Evolutionary conservation across 2,329 filamentous ascomycete species (phyloP).

Genomic region (Pseudogymnoascus sp.): DNA sequence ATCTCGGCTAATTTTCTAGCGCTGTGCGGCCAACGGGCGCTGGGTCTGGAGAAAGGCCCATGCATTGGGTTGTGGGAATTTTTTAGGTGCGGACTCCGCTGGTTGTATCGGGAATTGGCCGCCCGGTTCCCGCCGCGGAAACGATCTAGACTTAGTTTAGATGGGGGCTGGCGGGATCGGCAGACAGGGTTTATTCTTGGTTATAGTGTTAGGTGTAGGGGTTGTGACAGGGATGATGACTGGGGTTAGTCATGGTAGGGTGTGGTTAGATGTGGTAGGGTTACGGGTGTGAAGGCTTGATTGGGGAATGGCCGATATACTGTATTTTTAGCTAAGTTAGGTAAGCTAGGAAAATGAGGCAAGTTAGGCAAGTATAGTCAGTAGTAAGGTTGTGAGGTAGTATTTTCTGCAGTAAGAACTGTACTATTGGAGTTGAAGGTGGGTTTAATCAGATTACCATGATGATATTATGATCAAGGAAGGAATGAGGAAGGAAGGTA

Average conservation of each 20-base stretch:
- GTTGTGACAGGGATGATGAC: background rate
- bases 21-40: background rate
- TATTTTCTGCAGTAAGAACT: background rate
- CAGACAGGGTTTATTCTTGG: background rate
- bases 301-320: background rate
- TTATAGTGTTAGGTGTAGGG: background rate
- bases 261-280: background rate
- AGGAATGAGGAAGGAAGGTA: background rate
- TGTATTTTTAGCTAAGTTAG: background rate
- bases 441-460: background rate
- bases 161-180: background rate
- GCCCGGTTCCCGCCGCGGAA: background rate
- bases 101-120: background rate
- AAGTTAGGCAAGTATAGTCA: background rate
- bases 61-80: background rate
- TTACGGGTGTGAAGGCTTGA: background rate
- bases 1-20: background rate
- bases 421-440: background rate
- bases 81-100: background rate
- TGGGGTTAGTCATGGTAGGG: too few species aligned
- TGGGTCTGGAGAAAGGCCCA: background rate
- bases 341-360: background rate
- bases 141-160: background rate
- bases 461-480: background rate
- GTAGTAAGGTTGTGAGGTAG: background rate